Percentiles rank a stretch among this genome's conserved stretches.
phyloP scores from a whole-genome alignment of 306 rosid species.

The Vachellia collinsii region DNA sequence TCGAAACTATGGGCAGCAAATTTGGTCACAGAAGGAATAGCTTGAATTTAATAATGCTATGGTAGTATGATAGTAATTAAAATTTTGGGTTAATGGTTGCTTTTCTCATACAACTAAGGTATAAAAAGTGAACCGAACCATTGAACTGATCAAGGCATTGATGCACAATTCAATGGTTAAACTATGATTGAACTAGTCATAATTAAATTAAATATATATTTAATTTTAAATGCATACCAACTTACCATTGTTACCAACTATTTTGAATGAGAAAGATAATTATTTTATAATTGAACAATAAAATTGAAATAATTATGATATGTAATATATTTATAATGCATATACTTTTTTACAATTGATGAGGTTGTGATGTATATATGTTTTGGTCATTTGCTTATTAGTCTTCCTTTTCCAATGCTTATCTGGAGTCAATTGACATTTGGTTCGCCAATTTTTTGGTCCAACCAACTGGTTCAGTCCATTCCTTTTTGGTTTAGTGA shows the following conservation, averaged over 20 bases:
- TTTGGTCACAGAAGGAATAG: background rate
- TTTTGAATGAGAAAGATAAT: background rate
- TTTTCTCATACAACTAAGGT: background rate
- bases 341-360: too few species aligned
- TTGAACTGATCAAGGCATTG: background rate
- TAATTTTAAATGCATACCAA: too few species aligned
- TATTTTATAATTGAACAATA: too few species aligned
- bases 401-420: background rate
- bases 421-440: background rate
- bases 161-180: background rate
- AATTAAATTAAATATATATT: too few species aligned
- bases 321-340: background rate
- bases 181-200: background rate
- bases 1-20: constrained; percentile 1
- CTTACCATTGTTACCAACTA: too few species aligned
- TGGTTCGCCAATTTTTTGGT: background rate
- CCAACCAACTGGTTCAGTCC: background rate
- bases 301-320: background rate
- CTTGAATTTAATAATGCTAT: background rate
- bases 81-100: background rate
- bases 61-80: constrained; percentile 2
- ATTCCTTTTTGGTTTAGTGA: background rate
- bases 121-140: background rate
- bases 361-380: too few species aligned
- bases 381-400: background rate